Base-by-base conservation (phyloP, 2,329 filamentous ascomycete species). In the Fusarium nanum region DNA sequence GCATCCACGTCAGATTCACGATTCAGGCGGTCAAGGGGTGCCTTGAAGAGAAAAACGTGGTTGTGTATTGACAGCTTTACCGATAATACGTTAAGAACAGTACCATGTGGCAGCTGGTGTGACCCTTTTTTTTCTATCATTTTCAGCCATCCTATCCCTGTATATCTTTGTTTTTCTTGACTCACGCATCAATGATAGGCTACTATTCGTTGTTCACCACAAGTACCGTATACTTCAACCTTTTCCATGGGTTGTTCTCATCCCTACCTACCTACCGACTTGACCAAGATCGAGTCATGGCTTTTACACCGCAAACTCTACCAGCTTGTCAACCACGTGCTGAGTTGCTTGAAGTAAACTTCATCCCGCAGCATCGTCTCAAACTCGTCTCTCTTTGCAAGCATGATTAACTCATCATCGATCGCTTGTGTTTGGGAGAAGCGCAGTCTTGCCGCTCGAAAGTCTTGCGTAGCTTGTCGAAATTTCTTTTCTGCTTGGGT, bases 281-380 rank as follows among this genome's bases (percentile, higher is more conserved):
- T 63, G 13, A 12, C 20, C 20, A 46, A 12, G 45, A 20, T 64
- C 34, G 49, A 63, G 62, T 67, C 63, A 66, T 67, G 55, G 32
- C 47, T 50, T 58, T 25, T 48, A 23, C 46, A 48, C 22, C 28
- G 44, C 37, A 40, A 60, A 47, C 56, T 25, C 70, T 64, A 73
- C 68, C 73, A 75, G 47, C 63, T 75, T 64, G 60, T 74, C 64
- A 74, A 61, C 59, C 73, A 75, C 68, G 65, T 73, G 65, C 54
- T 65, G 42, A 70, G 49, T 40, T 65, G 68, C 60, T 60, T 74
- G 28, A 65, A 40, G 60, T 75, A 57, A 20, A 75, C 55, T n/a
- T 72, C 63, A 20, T 72, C 70, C 27, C 48, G 57, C 45, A 71
- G 20, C 42, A 75, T 49, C 47, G 68, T 72, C 56, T 75, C 73